Evolutionary conservation across 257 asterid genomes (phyloP), one percentile per base, ranked within the genome.

Genomic region (Petunia secreta): DNA sequence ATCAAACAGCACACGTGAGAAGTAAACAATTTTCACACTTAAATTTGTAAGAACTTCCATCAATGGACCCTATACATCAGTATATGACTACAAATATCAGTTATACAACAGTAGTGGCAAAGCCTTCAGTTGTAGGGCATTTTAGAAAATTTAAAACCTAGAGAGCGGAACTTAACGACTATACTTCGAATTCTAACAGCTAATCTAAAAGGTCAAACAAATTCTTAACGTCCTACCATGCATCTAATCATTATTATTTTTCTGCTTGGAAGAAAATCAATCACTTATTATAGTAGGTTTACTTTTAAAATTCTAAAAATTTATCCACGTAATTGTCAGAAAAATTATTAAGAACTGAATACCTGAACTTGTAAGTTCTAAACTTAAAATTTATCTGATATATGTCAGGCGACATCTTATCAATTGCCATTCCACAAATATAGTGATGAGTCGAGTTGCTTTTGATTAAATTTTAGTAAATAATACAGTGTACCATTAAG

Each of bases 121-220:
- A 71, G 46, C 62, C 77, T 71, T 71, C 43, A 71, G 43, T 71
- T 39, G 13, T 71, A 11, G 62, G 41, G 77, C 62, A 25, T 71
- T 71, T 50, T 43, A 71, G 2, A 13, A 71, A 48, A 71, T 10
- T 11, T 25, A 60, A 71, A 48, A 11, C 77, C 52, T 71, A 11
- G 44, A 34, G 77, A 71, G 16, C 4, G 13, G 50, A 71, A 44
- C 34, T 34, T 34, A 11, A 11, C 0, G 25, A 25, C 25, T 25
- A 25, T 25, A 25, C 25, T 25, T 25, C 34, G 44, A 71, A 71
- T 34, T 48, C 2, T 48, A 50, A 71, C 44, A 48, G 52, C 44
- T 37, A 50, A 48, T 34, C 44, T 34, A 71, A 71, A 11, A 46
- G 15, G 60, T 34, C 6, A 1, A 46, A 44, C 55, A 44, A 25